phyloP scores from a whole-genome alignment of 495 filamentous ascomycete genomes.

The Patellaria atrata region DNA sequence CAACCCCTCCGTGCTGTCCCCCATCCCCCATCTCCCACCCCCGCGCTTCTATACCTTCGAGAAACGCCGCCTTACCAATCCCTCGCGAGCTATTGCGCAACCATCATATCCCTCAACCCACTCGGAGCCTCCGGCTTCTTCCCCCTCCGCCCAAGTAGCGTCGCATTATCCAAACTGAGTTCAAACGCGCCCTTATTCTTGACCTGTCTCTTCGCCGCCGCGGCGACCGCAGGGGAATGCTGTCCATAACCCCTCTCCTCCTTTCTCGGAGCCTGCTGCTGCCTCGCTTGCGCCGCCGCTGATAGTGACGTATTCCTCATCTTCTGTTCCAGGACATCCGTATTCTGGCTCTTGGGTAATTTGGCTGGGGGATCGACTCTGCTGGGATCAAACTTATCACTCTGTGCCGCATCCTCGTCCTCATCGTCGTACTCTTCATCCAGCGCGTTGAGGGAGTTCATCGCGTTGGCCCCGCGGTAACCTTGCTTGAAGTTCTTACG shows the following conservation, averaged over 20 bases:
- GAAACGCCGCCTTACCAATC: too few relatives aligned
- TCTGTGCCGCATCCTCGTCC: constrained; percentile 44
- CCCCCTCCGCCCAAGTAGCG: constrained; percentile 64
- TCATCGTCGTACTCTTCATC: constrained; percentile 50
- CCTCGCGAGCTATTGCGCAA: too few relatives aligned
- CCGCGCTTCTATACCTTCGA: too few relatives aligned
- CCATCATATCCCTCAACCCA: constrained; percentile 23
- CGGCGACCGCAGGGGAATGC: constrained; percentile 60
- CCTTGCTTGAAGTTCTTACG: constrained; percentile 63
- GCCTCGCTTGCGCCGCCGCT: constrained; percentile 44
- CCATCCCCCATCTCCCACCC: too few relatives aligned
- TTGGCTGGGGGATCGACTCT: constrained; percentile 43
- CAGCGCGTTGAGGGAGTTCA: constrained; percentile 47
- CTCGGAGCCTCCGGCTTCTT: constrained; percentile 31
- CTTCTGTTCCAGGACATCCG: constrained; percentile 69
- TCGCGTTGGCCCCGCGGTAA: constrained; percentile 40
- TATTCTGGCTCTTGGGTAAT: constrained; percentile 48
- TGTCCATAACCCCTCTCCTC: constrained; percentile 64
- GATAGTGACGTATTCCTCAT: constrained; percentile 68
- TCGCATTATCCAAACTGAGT: constrained; percentile 77
- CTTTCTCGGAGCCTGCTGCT: constrained; percentile 32
- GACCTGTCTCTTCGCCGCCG: constrained; percentile 65
- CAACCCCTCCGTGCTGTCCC: too few relatives aligned
- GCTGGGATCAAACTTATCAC: constrained; percentile 32
- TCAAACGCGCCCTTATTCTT: constrained; percentile 66